Conservation (phyloP, 2,329 filamentous ascomycete species). For the Ambrosiella beaveri region DNA sequence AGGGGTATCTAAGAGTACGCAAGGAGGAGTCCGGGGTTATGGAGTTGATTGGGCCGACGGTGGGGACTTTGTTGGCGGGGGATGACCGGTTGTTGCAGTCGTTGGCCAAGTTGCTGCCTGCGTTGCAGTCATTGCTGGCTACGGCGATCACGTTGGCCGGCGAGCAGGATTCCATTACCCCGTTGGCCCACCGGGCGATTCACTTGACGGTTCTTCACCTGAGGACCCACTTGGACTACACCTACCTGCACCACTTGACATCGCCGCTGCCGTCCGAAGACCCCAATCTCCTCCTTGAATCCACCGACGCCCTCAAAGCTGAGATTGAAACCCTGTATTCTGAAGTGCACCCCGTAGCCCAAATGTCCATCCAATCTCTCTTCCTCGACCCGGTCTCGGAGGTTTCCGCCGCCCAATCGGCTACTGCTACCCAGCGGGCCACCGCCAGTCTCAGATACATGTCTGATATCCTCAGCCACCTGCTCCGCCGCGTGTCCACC, state of each 20-base stretch:
- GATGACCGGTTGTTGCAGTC: neutral
- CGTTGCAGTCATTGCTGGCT: neutral
- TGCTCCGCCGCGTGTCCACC: slow-evolving; percentile 21
- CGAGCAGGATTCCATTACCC: neutral
- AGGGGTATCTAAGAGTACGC: too few species aligned
- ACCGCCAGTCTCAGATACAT: neutral
- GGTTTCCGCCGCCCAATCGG: neutral
- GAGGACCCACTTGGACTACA: slow-evolving; percentile 36
- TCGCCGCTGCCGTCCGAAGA: slow-evolving; percentile 20
- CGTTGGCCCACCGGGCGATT: slow-evolving; percentile 26
- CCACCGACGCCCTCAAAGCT: slow-evolving; percentile 34
- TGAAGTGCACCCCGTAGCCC: slow-evolving; percentile 51
- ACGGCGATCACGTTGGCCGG: neutral
- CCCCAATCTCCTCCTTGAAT: neutral
- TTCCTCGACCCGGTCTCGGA: slow-evolving; percentile 24
- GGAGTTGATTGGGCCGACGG: too few species aligned
- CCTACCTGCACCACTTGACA: slow-evolving; percentile 30
- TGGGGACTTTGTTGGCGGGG: neutral
- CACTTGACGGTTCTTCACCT: slow-evolving; percentile 39
- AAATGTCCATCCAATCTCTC: slow-evolving; percentile 54
- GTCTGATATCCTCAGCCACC: neutral
- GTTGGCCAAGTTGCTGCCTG: neutral
- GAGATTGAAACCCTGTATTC: slow-evolving; percentile 53
- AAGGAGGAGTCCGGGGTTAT: too few species aligned
- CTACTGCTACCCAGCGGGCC: neutral